Conservation (phyloP, 2,329 filamentous ascomycete genomes). For the Diaporthe citri region DNA sequence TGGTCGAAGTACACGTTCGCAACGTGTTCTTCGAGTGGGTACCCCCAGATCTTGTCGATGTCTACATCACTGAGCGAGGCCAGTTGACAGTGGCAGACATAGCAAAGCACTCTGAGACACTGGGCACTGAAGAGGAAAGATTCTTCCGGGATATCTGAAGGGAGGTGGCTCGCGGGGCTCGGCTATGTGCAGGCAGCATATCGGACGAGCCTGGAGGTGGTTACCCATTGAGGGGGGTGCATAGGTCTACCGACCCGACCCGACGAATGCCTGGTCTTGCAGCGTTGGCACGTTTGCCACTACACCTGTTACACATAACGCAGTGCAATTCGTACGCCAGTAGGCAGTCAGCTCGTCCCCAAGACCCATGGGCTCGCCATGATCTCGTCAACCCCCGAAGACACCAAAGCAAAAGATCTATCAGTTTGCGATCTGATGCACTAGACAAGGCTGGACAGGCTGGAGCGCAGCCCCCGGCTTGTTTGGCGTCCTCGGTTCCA, state of each 20-base stretch:
- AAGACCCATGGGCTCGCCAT: not conserved
- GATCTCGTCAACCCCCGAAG: conserved; percentile 7
- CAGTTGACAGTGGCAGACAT: conserved; percentile 56
- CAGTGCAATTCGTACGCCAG: not conserved
- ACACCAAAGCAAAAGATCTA: conserved; percentile 31
- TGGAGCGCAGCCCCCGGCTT: not conserved
- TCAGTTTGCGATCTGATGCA: conserved; percentile 38
- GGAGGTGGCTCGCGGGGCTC: not conserved
- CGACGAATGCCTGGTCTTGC: not conserved
- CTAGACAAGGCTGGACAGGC: conserved; percentile 21
- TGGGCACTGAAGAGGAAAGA: conserved; percentile 52
- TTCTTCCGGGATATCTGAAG: conserved; percentile 58
- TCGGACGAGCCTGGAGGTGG: not conserved
- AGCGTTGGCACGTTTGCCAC: not conserved
- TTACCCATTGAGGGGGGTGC: not conserved
- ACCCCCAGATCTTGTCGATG: conserved; percentile 61
- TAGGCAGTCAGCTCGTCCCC: not conserved
- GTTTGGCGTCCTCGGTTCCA: conserved; percentile 25
- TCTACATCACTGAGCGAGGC: conserved; percentile 68
- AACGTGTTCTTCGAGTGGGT: conserved; percentile 75
- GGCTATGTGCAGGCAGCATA: conserved; percentile 9
- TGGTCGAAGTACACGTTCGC: conserved; percentile 51
- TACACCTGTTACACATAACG: conserved; percentile 7
- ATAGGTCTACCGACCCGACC: conserved; percentile 9
- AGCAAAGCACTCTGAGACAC: conserved; percentile 51